These are phyloP conservation scores for Phytophthora foliorum DNA, from an alignment of 352 stramenopile genomes.

Conservation along the genomic window DNA sequence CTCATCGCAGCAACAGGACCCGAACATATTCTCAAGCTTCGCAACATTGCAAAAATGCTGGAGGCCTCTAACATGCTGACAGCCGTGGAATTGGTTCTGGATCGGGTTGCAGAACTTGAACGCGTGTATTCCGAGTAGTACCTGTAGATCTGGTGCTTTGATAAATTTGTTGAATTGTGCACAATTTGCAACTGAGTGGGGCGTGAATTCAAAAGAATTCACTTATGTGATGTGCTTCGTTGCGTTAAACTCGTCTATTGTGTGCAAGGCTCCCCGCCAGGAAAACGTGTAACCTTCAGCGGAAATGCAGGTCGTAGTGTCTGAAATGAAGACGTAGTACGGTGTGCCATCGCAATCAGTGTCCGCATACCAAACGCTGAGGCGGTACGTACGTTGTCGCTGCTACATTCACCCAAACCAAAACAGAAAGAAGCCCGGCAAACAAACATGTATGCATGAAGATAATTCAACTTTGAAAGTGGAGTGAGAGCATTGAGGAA, in stretches of 20 bases:
- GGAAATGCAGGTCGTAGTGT: too few relatives aligned
- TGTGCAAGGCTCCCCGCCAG: too few relatives aligned
- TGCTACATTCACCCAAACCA: background rate
- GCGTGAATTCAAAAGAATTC: too few relatives aligned
- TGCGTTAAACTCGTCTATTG: too few relatives aligned
- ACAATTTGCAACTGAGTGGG: background rate
- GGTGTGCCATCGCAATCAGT: too few relatives aligned
- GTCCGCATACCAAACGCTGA: slow-evolving; percentile 5
- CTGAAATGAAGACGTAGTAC: slow-evolving; percentile 16
- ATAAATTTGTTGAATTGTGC: background rate
- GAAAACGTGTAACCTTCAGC: too few relatives aligned
- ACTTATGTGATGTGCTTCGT: too few relatives aligned
- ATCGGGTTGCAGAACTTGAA: slow-evolving; percentile 29
- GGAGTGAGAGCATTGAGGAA: too few relatives aligned
- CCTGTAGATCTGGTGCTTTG: background rate
- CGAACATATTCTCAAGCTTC: slow-evolving; percentile 31
- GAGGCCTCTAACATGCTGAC: slow-evolving; percentile 7
- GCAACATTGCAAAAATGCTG: slow-evolving; percentile 20
- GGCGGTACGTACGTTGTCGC: slow-evolving; percentile 4
- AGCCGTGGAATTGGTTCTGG: slow-evolving; percentile 33
- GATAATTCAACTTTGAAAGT: too few relatives aligned
- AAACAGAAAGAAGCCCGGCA: background rate
- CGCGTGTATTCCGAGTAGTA: slow-evolving; percentile 4
- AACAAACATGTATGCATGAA: too few relatives aligned
- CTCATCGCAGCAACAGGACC: slow-evolving; percentile 31